Conservation (phyloP, 1,284 basidiomycete species). For the Agaricales sp. region DNA sequence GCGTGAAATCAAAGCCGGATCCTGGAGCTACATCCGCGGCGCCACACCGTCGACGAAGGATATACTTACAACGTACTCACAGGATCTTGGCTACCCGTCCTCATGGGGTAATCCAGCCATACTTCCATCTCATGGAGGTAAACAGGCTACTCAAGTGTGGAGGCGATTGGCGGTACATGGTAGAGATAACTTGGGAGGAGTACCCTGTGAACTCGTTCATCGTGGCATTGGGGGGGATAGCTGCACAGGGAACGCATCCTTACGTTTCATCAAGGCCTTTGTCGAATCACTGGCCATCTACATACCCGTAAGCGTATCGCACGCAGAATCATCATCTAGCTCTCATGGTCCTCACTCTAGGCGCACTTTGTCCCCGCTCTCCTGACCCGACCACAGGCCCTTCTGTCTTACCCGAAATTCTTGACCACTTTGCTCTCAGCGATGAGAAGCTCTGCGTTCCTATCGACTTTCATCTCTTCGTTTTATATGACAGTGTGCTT, state of each 20-base stretch:
- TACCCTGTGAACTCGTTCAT: constrained; percentile 69
- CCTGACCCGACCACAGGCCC: constrained; percentile 41
- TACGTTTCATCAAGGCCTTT: constrained; percentile 48
- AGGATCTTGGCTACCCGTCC: constrained; percentile 44
- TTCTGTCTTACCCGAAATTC: constrained; percentile 33
- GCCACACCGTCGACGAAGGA: constrained; percentile 20
- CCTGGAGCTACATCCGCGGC: constrained; percentile 47
- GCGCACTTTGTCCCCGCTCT: constrained; percentile 59
- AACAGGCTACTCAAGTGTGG: constrained; percentile 40
- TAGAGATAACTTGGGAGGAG: constrained; percentile 45
- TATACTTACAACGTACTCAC: constrained; percentile 35
- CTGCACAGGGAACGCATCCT: constrained; percentile 45
- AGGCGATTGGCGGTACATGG: constrained; percentile 37
- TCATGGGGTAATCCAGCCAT: constrained; percentile 50
- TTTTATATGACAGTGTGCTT: constrained; percentile 62
- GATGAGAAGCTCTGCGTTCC: constrained; percentile 56
- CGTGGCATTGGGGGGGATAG: constrained; percentile 39
- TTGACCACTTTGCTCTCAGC: constrained; percentile 35
- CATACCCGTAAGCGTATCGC: constrained; percentile 43
- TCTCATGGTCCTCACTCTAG: constrained; percentile 22
- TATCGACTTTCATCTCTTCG: constrained; percentile 59
- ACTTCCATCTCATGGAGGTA: constrained; percentile 53
- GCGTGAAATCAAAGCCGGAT: constrained; percentile 37
- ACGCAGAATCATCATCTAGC: constrained; percentile 1
- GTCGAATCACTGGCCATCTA: constrained; percentile 53